These are phyloP conservation scores for Tephrocybe rancida DNA, from an alignment of 768 basidiomycete species.

Conservation along the genomic window DNA sequence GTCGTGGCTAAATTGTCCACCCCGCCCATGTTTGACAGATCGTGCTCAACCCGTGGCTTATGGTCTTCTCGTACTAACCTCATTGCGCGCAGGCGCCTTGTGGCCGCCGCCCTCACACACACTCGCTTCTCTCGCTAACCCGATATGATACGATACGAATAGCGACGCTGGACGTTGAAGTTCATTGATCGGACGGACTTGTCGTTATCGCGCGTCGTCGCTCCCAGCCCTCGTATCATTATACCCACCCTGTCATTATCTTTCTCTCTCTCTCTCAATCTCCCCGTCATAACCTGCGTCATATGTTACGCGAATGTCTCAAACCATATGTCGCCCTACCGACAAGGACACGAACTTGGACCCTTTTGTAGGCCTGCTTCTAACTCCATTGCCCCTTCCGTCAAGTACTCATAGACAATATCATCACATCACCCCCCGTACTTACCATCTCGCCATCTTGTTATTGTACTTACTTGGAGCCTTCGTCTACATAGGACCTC, in stretches of 20 bases:
- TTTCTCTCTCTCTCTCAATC: too few relatives aligned
- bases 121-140: too few relatives aligned
- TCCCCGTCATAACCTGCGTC: too few relatives aligned
- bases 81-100: not conserved
- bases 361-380: too few relatives aligned
- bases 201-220: not conserved
- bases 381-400: not conserved
- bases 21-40: conserved; percentile 31
- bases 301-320: too few relatives aligned
- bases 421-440: not conserved
- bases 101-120: not conserved
- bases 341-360: not conserved
- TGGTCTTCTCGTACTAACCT: conserved; percentile 68
- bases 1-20: conserved; percentile 6
- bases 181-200: not conserved
- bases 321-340: not conserved
- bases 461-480: conserved; percentile 1
- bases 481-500: conserved; percentile 7
- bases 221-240: too few relatives aligned
- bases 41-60: conserved; percentile 50
- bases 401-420: not conserved
- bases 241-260: too few relatives aligned
- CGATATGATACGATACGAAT: too few relatives aligned
- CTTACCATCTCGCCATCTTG: not conserved
- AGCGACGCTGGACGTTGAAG: not conserved